Percentiles rank a stretch among this genome's conserved stretches.
These are phyloP conservation scores for Suillus fuscotomentosus DNA, from an alignment of 768 basidiomycete genomes.

Conservation along the genomic window DNA sequence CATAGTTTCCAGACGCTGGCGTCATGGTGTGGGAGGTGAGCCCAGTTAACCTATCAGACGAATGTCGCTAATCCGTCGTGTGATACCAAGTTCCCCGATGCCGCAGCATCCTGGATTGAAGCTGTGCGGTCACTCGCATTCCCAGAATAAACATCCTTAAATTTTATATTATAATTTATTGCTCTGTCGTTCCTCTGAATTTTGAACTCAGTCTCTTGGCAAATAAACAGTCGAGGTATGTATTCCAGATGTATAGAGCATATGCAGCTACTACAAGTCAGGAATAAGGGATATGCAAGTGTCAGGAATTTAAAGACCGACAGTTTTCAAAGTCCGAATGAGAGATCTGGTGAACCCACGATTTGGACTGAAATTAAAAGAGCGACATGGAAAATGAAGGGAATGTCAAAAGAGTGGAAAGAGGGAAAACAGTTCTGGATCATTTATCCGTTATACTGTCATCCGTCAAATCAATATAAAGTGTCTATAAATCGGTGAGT, in stretches of 20 bases:
- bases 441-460: background rate
- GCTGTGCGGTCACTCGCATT: conserved; percentile 36
- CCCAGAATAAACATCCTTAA: conserved; percentile 25
- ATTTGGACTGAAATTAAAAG: background rate
- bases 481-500: background rate
- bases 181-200: background rate
- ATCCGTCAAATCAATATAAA: background rate
- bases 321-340: background rate
- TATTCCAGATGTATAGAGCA: background rate
- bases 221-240: background rate
- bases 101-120: conserved; percentile 39
- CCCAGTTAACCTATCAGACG: background rate
- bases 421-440: background rate
- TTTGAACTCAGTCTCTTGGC: background rate
- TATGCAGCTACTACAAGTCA: no score
- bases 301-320: background rate
- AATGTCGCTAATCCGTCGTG: background rate
- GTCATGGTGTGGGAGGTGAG: conserved; percentile 26
- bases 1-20: conserved; percentile 7
- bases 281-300: background rate
- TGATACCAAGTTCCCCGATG: conserved; percentile 37
- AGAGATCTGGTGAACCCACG: background rate
- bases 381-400: background rate
- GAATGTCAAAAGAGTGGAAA: conserved; percentile 2
- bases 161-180: background rate